Base-by-base conservation (phyloP, 768 basidiomycete species). In the Lentinula sp. region DNA sequence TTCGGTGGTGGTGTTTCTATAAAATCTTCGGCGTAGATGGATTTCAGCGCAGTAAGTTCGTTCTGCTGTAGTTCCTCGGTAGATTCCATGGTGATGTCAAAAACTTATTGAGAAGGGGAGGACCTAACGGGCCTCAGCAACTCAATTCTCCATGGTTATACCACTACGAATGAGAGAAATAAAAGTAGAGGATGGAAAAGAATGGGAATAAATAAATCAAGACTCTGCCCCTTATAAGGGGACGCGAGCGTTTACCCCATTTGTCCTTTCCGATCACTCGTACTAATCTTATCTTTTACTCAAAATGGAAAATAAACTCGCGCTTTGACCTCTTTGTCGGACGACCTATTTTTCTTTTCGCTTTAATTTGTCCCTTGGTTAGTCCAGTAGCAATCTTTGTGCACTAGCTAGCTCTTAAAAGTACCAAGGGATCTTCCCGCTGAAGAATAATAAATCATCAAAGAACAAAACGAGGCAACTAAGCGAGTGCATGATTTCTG, bases 11-110 rank as follows among this genome's bases (percentile, higher is more conserved):
- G 87, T 59, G 80, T 81, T 67, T 88, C 82, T 28, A 85, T 79
- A 68, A 91, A 93, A 68, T 93, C 86, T 63, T 88, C 82, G 65
- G 80, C 87, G 74, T 89, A 93, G 63, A 93, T 94, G 62, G 90
- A 87, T 70, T 84, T 83, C 63, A 93, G 78, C 34, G 85, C 89
- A 53, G 86, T 88, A 63, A 93, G 88, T 79, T 94, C 91, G 65
- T 75, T 67, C 59, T 77, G 70, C 70, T 84, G 82, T 69, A 80
- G 78, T 77, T 90, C 87, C 76, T 86, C 84, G 55, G 40, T 56
- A 63, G 84, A 81, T 75, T 91, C 89, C 90, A 92, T 91, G 73
- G 65, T 60, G 21, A 31, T 51, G 48, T 52, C n/a, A 18, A 43
- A 59, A 59, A 49, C 48, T n/a, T n/a, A 59, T 59, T 59, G 57